A percentile compares a stretch with the other conserved stretches of the same genome.
These are phyloP conservation scores for Porcisia deanei DNA, from an alignment of 208 protist species.

Conservation along the genomic window DNA sequence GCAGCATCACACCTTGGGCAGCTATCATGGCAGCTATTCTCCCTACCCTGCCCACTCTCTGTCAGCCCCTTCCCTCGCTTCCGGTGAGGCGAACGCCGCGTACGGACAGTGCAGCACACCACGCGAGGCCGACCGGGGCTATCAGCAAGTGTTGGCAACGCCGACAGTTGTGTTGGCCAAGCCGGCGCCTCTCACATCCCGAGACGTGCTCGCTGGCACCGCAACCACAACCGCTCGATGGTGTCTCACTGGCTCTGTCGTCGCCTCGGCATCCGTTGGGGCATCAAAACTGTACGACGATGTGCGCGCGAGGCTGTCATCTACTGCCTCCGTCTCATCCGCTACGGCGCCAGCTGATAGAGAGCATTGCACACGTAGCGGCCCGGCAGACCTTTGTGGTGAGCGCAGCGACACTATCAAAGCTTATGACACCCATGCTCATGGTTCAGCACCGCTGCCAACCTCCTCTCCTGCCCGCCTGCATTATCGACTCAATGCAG, in stretches of 20 bases:
- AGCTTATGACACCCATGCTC: background rate
- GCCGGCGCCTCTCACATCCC: background rate
- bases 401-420: background rate
- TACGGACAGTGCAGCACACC: conserved; percentile 13
- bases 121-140: background rate
- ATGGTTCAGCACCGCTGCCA: background rate
- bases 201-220: background rate
- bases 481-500: conserved; percentile 15
- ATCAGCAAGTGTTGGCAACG: background rate
- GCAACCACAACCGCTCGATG: background rate
- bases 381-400: background rate
- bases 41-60: background rate
- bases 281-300: background rate
- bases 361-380: background rate
- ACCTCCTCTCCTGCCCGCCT: conserved; percentile 10
- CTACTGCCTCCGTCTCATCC: background rate
- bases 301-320: background rate
- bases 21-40: background rate
- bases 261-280: background rate
- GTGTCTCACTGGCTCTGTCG: background rate
- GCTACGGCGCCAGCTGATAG: background rate
- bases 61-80: background rate
- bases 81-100: background rate
- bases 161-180: background rate
- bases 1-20: background rate